Base-by-base conservation (phyloP, 2,329 filamentous ascomycete genomes). In the Polytolypa hystricis region DNA sequence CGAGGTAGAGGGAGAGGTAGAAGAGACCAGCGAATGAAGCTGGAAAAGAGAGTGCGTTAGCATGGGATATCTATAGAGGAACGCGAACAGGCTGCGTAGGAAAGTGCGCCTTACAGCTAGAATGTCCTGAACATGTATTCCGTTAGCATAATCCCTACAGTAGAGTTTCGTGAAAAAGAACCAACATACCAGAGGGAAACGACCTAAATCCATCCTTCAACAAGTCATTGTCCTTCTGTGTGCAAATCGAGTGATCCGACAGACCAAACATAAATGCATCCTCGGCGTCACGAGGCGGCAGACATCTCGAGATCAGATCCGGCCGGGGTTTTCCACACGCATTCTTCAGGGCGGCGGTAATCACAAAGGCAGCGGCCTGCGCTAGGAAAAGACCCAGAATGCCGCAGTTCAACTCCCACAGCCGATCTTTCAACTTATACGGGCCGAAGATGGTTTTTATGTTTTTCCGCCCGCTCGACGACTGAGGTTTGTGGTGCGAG, bases 371-470 rank as follows among this genome's bases (percentile, higher is more conserved):
- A n/a, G 67, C 55, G 10, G 61, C 67, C 38, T 73, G 67, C 20
- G 69, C 65, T 27, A 76, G 52, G 11, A 70, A 49, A 39, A 77
- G 53, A n/a, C 73, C 73, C 17, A 77, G 50, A 8, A 75, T 64
- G 2, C 73, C 73, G 46, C 72, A 75, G 47, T 77, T 77, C 47
- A 76, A 56, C 52, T 77, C 71, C 73, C 73, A 77, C n/a, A 76
- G 49, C 14, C 72, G 61, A 45, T 74, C 70, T 47, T 70, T 69
- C 46, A 70, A 64, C 26, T 65, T 59, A 47, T 74, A 73, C 35
- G 61, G 67, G 0, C 64, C 58, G 35, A 58, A 60, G 25, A 64
- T 34, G 33, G 55, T 60, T 32, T 56, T 56, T n/a, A 64, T 34
- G 43, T 61, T 57, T 33, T 58, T 54, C 7, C 53, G 52, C n/a